Evolutionary conservation across 2,329 filamentous ascomycete species (phyloP).

Genomic region (Ceratocystis alfenasii): DNA sequence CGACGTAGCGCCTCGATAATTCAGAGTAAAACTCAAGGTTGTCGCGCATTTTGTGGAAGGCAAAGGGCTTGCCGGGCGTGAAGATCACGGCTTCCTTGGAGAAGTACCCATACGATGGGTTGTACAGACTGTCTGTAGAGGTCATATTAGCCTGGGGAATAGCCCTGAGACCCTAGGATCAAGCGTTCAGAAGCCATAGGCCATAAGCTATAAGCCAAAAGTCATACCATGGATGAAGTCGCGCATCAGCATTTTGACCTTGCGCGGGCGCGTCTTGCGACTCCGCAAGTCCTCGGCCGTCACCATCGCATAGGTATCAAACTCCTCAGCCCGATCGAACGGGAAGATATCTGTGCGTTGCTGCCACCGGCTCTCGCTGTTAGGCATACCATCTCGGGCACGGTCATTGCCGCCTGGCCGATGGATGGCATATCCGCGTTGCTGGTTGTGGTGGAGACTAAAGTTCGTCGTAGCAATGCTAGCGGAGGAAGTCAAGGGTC

Average conservation of each 20-base stretch:
- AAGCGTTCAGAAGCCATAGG: neutral
- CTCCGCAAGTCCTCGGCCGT: constrained; percentile 66
- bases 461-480: constrained; percentile 26
- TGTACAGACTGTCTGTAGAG: constrained; percentile 76
- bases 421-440: constrained; percentile 26
- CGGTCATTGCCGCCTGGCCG: constrained; percentile 12
- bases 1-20: constrained; percentile 67
- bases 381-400: constrained; percentile 27
- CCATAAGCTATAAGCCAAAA: neutral
- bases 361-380: constrained; percentile 65
- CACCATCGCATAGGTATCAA: constrained; percentile 69
- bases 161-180: constrained; percentile 14
- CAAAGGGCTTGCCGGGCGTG: constrained; percentile 78
- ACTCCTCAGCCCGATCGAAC: constrained; percentile 67
- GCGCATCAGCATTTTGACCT: constrained; percentile 92
- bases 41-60: constrained; percentile 70
- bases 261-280: constrained; percentile 62
- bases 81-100: constrained; percentile 96
- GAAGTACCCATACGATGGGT: constrained; percentile 90
- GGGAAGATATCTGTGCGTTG: constrained; percentile 67
- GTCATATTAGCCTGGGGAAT: constrained; percentile 27
- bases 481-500: constrained; percentile 14
- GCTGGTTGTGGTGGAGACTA: constrained; percentile 20
- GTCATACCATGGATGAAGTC: constrained; percentile 85
- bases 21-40: constrained; percentile 72